Base-by-base conservation (phyloP, 208 protist species). In the Leishmania turanica region DNA sequence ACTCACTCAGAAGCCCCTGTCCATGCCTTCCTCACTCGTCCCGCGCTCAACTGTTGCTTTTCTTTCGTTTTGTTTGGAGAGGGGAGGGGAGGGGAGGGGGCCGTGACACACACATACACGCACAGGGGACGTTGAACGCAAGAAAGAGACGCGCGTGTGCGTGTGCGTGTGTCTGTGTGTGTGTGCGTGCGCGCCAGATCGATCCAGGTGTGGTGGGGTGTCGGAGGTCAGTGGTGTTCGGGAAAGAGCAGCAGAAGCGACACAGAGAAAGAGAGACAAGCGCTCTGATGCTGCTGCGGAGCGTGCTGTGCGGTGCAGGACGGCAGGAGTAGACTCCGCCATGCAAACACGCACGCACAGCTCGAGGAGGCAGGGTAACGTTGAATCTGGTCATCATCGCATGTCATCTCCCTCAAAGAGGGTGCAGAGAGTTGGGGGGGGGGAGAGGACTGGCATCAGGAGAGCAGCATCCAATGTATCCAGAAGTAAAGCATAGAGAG, bases 331-430 rank as follows among this genome's bases (percentile, higher is more conserved):
- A 54, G 3, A 31, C 15, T 15, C 27, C 0, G 2, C 51, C n/a
- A 60, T 34, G 51, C 37, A 42, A 5, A 51, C 42, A 58, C 4
- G 21, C 47, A 75, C 13, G 24, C 31, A 40, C 15, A 45, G 17
- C 49, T 9, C 13, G 11, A 54, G 34, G 34, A 31, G 70, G 42
- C n/a, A 24, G 65, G 21, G 54, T 56, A 53, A 76, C 37, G 24
- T 49, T 24, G 53, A 64, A 15, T 60, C 54, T 7, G 73, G 24
- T 66, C 72, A 62, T 76, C 72, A 76, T 76, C 72, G 72, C 72
- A 76, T 76, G 72, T n/a, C 72, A 45, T 78, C 54, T 54, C 21
- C 13, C 58, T 42, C 60, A 64, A 69, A 19, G 60, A 47, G 54
- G 75, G 11, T 7, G 17, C 27, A 40, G 74, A 45, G 17, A 62